phyloP scores from a whole-genome alignment of 495 filamentous ascomycete genomes.

The Lentithecium fluviatile region DNA sequence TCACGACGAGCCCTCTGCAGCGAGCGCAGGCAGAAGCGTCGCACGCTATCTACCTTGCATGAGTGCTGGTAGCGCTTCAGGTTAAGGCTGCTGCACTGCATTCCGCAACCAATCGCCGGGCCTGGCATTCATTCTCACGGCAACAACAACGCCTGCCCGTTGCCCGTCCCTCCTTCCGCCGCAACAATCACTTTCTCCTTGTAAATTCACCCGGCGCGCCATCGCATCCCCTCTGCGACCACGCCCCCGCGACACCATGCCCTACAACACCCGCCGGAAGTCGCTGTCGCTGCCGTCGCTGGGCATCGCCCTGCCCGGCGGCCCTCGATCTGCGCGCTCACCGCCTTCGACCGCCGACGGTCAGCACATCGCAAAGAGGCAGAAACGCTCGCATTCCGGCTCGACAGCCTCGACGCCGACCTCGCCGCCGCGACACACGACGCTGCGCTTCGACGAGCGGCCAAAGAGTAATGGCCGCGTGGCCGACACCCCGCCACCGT shows the following conservation, averaged over 20 bases:
- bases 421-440: slow-evolving; percentile 50
- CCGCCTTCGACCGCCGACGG: slow-evolving; percentile 56
- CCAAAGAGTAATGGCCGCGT: slow-evolving; percentile 48
- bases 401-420: slow-evolving; percentile 50
- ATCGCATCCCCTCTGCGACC: slow-evolving; percentile 2
- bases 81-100: slow-evolving; percentile 34
- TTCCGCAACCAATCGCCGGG: slow-evolving; percentile 28
- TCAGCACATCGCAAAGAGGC: slow-evolving; percentile 69
- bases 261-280: slow-evolving; percentile 97
- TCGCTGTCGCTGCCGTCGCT: slow-evolving; percentile 90
- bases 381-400: slow-evolving; percentile 74
- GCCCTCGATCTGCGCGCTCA: slow-evolving; percentile 61
- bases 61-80: slow-evolving; percentile 28
- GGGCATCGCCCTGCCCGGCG: slow-evolving; percentile 85
- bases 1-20: neutral
- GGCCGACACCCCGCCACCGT: slow-evolving; percentile 82
- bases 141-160: slow-evolving; percentile 31
- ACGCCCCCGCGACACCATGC: slow-evolving; percentile 54
- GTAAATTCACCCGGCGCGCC: neutral
- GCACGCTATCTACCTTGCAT: slow-evolving; percentile 34
- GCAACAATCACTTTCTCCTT: slow-evolving; percentile 20
- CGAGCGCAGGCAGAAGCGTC: slow-evolving; percentile 31
- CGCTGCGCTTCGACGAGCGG: slow-evolving; percentile 47
- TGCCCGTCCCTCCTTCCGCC: slow-evolving; percentile 5
- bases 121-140: slow-evolving; percentile 10